These are phyloP conservation scores for Eutrema yunnanense DNA, from an alignment of 345 rosid genomes.

Conservation along the genomic window DNA sequence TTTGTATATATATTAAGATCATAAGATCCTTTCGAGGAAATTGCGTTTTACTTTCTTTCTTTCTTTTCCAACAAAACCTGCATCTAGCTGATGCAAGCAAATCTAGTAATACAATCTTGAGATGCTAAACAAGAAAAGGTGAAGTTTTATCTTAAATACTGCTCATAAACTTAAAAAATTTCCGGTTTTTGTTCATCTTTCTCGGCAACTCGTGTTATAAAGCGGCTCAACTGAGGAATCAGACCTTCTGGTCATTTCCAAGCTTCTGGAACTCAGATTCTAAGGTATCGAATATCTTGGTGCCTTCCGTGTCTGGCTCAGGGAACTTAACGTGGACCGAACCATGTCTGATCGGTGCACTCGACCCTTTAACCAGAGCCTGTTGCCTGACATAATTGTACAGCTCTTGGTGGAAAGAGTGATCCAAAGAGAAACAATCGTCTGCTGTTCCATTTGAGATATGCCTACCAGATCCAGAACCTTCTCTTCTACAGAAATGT, in stretches of 20 bases:
- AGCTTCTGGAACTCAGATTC: constrained; percentile 72
- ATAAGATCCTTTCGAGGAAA: constrained; percentile 2
- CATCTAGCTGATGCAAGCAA: constrained; percentile 48
- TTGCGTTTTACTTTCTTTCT: background rate
- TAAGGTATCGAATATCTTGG: constrained; percentile 50
- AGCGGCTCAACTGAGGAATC: constrained; percentile 31
- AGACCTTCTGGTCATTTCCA: constrained; percentile 39
- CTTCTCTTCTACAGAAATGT: constrained; percentile 79
- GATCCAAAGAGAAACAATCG: constrained; percentile 79
- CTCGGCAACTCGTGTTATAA: constrained; percentile 24
- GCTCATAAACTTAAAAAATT: constrained; percentile 12
- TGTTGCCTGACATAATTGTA: constrained; percentile 68
- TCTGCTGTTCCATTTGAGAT: constrained; percentile 38
- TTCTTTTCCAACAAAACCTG: constrained; percentile 13
- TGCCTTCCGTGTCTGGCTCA: constrained; percentile 48
- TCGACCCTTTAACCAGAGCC: constrained; percentile 26
- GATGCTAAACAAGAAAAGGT: constrained; percentile 5
- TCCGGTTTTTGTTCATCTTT: constrained; percentile 16
- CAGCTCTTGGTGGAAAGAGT: constrained; percentile 79
- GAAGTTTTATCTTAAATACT: constrained; percentile 15
- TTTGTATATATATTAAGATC: constrained; percentile 10
- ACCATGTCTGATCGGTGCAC: constrained; percentile 54
- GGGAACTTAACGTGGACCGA: constrained; percentile 79
- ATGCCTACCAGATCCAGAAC: constrained; percentile 63
- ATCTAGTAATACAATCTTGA: constrained; percentile 5